phyloP scores from a whole-genome alignment of 2,329 filamentous ascomycete genomes.

The Teratosphaeria pseudoeucalypti region DNA sequence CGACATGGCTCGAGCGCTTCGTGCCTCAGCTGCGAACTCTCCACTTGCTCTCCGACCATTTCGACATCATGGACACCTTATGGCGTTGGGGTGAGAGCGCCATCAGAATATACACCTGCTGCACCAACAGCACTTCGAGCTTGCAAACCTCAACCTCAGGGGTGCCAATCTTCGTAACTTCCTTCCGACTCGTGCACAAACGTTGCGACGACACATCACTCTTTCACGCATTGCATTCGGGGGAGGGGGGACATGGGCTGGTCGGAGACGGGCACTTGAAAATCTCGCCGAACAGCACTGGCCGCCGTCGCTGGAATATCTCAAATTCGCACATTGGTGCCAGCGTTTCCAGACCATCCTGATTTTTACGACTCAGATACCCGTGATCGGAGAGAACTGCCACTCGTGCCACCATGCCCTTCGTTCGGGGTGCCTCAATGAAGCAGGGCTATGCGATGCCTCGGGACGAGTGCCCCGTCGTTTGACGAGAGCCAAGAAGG shows the following conservation, averaged over 20 bases:
- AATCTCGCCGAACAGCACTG: not conserved
- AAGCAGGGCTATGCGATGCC: not conserved
- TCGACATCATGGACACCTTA: not conserved
- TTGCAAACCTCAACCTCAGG: not conserved
- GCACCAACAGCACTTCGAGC: not conserved
- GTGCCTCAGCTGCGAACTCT: not conserved
- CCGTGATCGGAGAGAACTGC: not conserved
- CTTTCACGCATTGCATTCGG: not conserved
- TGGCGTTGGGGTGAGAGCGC: not conserved
- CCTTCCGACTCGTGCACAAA: not conserved
- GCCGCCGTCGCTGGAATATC: not conserved
- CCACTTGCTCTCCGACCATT: not conserved
- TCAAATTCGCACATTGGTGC: not conserved
- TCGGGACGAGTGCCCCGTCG: not conserved
- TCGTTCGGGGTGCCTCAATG: not conserved
- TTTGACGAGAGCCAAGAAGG: not conserved
- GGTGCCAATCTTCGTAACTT: not conserved
- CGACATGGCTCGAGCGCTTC: not conserved
- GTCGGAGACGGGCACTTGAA: not conserved
- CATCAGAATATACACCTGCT: not conserved
- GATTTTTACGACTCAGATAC: not conserved
- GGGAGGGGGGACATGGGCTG: not conserved
- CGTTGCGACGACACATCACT: not conserved
- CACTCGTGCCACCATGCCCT: not conserved
- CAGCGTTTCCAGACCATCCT: not conserved